Evolutionary conservation across 192 early-diverging fungal species (phyloP).

Genomic region (Dissophora globulifera): DNA sequence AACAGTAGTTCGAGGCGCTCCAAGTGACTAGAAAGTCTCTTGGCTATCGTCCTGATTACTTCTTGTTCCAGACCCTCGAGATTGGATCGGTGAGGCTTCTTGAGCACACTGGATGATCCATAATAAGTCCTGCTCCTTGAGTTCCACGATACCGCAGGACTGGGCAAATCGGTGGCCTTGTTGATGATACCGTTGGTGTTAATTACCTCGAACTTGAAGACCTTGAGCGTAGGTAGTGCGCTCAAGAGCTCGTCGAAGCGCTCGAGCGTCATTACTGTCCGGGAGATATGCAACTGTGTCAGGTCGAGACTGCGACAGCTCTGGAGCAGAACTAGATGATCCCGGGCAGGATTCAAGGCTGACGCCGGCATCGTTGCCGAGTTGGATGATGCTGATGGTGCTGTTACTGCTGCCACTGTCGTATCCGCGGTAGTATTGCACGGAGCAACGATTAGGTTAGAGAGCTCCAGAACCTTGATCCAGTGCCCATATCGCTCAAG

Average conservation of each 20-base stretch:
- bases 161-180: constrained; percentile 1
- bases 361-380: background rate
- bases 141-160: background rate
- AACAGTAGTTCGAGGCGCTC: constrained; percentile 32
- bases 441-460: constrained; percentile 31
- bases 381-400: background rate
- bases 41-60: constrained; percentile 30
- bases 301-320: constrained; percentile 21
- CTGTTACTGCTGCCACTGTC: background rate
- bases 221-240: constrained; percentile 25
- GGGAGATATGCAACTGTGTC: constrained; percentile 24
- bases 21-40: constrained; percentile 10
- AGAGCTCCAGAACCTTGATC: constrained; percentile 29
- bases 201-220: constrained; percentile 51
- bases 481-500: constrained; percentile 33
- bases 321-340: constrained; percentile 42
- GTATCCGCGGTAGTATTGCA: no score
- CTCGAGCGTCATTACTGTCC: constrained; percentile 46
- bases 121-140: background rate
- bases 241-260: constrained; percentile 33
- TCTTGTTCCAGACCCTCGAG: constrained; percentile 36
- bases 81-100: constrained; percentile 16
- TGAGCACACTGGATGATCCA: constrained; percentile 25
- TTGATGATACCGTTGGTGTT: no score
- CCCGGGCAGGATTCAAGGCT: constrained; percentile 2